A percentile compares a stretch with the other conserved stretches of the same genome.
Evolutionary conservation across 768 basidiomycete species (phyloP).

Genomic region (Fibroporia radiculosa): DNA sequence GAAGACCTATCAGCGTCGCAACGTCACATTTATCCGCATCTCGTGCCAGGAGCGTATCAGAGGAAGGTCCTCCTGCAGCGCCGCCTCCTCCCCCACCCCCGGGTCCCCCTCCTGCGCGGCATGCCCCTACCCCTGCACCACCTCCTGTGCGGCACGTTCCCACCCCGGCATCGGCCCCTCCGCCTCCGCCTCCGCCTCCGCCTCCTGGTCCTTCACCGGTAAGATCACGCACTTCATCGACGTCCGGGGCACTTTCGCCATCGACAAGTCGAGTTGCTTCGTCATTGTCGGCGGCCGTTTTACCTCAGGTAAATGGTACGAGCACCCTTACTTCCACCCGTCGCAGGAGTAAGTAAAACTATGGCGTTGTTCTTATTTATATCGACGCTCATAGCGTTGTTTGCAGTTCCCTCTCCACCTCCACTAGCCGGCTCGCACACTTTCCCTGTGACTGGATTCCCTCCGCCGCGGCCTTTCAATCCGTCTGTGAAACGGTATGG

Average conservation of each 20-base stretch:
- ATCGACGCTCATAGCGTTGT: conserved; percentile 6
- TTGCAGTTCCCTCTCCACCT: conserved; percentile 46
- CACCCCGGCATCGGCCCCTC: conserved; percentile 15
- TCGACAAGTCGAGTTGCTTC: conserved; percentile 15
- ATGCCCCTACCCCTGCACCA: conserved; percentile 15
- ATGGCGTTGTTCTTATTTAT: conserved; percentile 1
- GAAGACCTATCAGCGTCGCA: conserved; percentile 16
- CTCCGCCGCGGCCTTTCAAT: conserved; percentile 63
- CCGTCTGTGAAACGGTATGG: conserved; percentile 45
- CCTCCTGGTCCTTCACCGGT: conserved; percentile 14
- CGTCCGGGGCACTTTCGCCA: conserved; percentile 7
- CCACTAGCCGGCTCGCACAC: conserved; percentile 60
- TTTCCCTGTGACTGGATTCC: conserved; percentile 74
- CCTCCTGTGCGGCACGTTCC: conserved; percentile 5
- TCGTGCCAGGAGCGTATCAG: conserved; percentile 35
- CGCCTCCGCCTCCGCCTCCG: conserved; percentile 13
- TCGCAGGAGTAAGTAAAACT: conserved; percentile 25
- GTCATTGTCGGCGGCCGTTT: background rate
- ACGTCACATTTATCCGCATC: conserved; percentile 24
- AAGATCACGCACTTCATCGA: conserved; percentile 11
- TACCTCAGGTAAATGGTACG: conserved; percentile 12
- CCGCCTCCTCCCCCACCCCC: conserved; percentile 23
- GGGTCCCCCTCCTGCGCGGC: conserved; percentile 1
- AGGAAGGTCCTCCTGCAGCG: conserved; percentile 27
- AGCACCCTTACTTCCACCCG: conserved; percentile 14